Evolutionary conservation across 768 basidiomycete species (phyloP).

Genomic region (Calocybe gangraenosa): DNA sequence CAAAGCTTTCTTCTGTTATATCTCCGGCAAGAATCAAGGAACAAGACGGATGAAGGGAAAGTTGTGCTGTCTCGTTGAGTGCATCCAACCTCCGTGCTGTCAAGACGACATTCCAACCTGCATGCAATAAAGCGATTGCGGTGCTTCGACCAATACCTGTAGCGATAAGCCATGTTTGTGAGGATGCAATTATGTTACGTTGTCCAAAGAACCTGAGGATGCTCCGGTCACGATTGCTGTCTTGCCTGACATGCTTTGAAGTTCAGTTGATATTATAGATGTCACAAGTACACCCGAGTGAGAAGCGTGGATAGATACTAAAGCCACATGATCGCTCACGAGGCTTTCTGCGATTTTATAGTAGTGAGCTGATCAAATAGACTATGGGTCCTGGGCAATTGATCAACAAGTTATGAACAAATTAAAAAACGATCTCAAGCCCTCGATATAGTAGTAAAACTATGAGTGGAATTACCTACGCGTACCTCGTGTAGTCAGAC

Average conservation of each 20-base stretch:
- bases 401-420: too few species aligned
- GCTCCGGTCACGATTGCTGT: constrained; percentile 29
- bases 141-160: constrained; percentile 60
- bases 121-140: constrained; percentile 64
- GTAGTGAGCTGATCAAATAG: too few species aligned
- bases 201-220: constrained; percentile 13
- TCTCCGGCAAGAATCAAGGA: constrained; percentile 57
- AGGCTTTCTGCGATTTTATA: too few species aligned
- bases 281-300: too few species aligned
- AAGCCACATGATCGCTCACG: constrained; percentile 26
- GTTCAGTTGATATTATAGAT: too few species aligned
- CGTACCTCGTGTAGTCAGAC: too few species aligned
- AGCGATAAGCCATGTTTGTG: not conserved
- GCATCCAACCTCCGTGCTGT: constrained; percentile 58
- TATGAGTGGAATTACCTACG: too few species aligned
- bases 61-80: constrained; percentile 50
- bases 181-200: not conserved
- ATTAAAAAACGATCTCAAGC: too few species aligned
- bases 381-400: too few species aligned
- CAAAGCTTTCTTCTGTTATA: constrained; percentile 59
- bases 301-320: constrained; percentile 7
- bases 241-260: constrained; percentile 10
- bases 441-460: too few species aligned
- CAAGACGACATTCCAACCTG: constrained; percentile 66
- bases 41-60: constrained; percentile 33